Conservation (phyloP, 768 basidiomycete species). For the Tricholoma flavovirens region DNA sequence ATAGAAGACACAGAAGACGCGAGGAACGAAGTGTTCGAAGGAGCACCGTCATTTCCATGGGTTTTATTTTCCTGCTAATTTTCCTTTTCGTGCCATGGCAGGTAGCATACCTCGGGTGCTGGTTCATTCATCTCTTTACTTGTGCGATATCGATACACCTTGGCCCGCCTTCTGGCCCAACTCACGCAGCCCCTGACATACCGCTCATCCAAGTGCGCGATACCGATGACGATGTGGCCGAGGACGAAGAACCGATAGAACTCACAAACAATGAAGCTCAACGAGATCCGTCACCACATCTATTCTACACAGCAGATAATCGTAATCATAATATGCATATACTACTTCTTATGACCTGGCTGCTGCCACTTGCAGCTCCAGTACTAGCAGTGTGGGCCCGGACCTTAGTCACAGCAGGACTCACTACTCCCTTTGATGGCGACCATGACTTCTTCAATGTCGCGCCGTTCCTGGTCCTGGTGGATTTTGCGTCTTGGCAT, state of each 20-base stretch:
- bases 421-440: constrained; percentile 72
- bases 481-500: constrained; percentile 54
- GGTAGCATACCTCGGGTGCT: constrained; percentile 81
- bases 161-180: constrained; percentile 8
- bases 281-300: background rate
- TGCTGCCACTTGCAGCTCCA: constrained; percentile 72
- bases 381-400: constrained; percentile 87
- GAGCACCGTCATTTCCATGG: constrained; percentile 53
- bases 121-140: constrained; percentile 70
- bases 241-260: constrained; percentile 11
- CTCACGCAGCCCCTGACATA: constrained; percentile 15
- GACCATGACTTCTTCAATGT: constrained; percentile 71
- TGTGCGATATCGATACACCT: constrained; percentile 39
- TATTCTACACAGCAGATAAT: constrained; percentile 22
- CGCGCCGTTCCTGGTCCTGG: constrained; percentile 57
- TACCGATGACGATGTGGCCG: constrained; percentile 9
- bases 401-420: constrained; percentile 74
- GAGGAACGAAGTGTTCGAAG: constrained; percentile 36
- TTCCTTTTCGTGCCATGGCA: constrained; percentile 85
- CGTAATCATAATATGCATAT: constrained; percentile 54
- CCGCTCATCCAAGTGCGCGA: constrained; percentile 16
- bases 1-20: constrained; percentile 8
- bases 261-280: constrained; percentile 7
- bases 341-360: constrained; percentile 72
- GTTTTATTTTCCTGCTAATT: constrained; percentile 57